Evolutionary conservation across 1,284 basidiomycete species (phyloP).

Genomic region (Athelia psychrophila): DNA sequence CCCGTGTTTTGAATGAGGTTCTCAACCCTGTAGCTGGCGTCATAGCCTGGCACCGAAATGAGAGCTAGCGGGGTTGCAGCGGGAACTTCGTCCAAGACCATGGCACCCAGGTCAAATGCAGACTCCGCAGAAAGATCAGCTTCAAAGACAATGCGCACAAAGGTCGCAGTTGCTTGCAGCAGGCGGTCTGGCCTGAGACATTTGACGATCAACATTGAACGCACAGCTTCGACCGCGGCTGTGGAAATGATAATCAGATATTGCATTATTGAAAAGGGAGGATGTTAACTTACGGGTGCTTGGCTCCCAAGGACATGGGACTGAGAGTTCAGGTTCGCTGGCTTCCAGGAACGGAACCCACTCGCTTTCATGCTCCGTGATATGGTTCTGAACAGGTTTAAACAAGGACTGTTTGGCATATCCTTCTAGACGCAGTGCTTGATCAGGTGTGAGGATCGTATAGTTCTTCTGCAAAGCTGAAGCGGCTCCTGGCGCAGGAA

Average conservation of each 20-base stretch:
- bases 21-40: slow-evolving; percentile 94
- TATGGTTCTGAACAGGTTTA: slow-evolving; percentile 71
- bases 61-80: slow-evolving; percentile 85
- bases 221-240: slow-evolving; percentile 76
- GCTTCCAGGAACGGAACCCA: slow-evolving; percentile 81
- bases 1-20: slow-evolving; percentile 79
- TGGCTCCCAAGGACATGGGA: slow-evolving; percentile 79
- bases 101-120: slow-evolving; percentile 68
- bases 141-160: slow-evolving; percentile 74
- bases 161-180: slow-evolving; percentile 75
- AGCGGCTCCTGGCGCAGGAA: slow-evolving; percentile 34
- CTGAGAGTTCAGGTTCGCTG: slow-evolving; percentile 63
- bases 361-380: slow-evolving; percentile 61
- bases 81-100: slow-evolving; percentile 79
- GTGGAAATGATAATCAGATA: slow-evolving; percentile 20
- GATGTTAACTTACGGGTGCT: slow-evolving; percentile 56
- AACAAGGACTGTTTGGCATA: slow-evolving; percentile 75
- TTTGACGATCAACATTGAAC: slow-evolving; percentile 79
- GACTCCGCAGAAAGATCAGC: slow-evolving; percentile 76
- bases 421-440: slow-evolving; percentile 62
- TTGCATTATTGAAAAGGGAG: slow-evolving; percentile 2
- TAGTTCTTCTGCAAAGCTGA: slow-evolving; percentile 35
- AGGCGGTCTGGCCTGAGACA: slow-evolving; percentile 90
- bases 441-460: slow-evolving; percentile 61
- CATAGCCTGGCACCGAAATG: slow-evolving; percentile 93